Evolutionary conservation across 805 yeast genomes (phyloP).

Genomic region (Ogataea pilisensis): DNA sequence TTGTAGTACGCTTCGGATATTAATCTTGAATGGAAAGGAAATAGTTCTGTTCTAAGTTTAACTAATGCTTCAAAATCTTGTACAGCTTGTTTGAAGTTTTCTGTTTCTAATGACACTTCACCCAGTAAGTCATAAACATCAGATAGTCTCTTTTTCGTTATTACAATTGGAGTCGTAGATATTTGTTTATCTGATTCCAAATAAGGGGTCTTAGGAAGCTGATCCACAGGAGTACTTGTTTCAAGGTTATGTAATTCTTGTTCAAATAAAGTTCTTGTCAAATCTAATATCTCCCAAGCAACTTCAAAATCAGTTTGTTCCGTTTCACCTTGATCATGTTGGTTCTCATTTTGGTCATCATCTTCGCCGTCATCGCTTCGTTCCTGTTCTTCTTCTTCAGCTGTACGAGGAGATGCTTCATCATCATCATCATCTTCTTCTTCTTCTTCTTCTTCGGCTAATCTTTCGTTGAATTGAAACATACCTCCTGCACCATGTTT

Average conservation of each 20-base stretch:
- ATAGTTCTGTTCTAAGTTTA: conserved; percentile 48
- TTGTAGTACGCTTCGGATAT: conserved; percentile 80
- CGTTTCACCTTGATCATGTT: conserved; percentile 32
- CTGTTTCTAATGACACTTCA: conserved; percentile 86
- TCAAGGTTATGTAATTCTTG: conserved; percentile 32
- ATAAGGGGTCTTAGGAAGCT: conserved; percentile 13
- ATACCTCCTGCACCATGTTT: conserved; percentile 28
- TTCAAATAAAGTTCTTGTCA: conserved; percentile 66
- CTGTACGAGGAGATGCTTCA: conserved; percentile 19
- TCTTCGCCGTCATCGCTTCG: conserved; percentile 8
- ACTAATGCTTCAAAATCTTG: conserved; percentile 61
- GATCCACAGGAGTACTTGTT: conserved; percentile 3
- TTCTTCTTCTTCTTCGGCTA: conserved; percentile 33
- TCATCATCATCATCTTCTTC: conserved; percentile 17
- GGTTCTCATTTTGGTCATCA: conserved; percentile 18
- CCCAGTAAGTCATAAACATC: conserved; percentile 80
- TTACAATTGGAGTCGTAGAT: conserved; percentile 28
- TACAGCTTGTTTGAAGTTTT: conserved; percentile 77
- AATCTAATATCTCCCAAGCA: conserved; percentile 84
- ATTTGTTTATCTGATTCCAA: conserved; percentile 20
- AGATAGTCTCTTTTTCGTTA: conserved; percentile 51
- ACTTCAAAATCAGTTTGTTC: conserved; percentile 74
- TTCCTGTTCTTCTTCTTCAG: conserved; percentile 23
- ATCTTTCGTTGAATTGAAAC: conserved; percentile 19
- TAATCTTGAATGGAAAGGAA: conserved; percentile 47